Conservation (phyloP, 352 stramenopile genomes). For the Globisporangium rhizosaccharum region DNA sequence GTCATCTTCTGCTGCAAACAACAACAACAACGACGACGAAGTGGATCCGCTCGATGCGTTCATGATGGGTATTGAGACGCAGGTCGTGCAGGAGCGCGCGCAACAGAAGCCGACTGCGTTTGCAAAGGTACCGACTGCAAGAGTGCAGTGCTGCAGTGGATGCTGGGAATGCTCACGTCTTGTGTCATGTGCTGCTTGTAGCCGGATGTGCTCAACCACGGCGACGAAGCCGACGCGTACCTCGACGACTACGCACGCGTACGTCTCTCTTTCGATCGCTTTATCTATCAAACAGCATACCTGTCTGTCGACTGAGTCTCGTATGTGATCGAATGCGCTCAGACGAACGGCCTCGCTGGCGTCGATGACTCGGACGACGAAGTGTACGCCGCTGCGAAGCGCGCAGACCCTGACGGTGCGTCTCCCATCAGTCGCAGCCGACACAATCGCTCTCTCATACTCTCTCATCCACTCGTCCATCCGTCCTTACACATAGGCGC, state of each 20-base stretch:
- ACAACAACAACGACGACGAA: constrained; percentile 22
- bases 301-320: not conserved
- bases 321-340: not conserved
- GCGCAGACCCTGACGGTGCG: constrained; percentile 26
- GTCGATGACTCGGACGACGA: constrained; percentile 65
- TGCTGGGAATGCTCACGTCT: not conserved
- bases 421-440: not conserved
- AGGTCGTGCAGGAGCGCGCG: constrained; percentile 49
- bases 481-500: constrained; percentile 1
- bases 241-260: constrained; percentile 17
- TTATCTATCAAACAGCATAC: not conserved
- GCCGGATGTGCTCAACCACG: constrained; percentile 15
- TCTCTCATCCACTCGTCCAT: not conserved
- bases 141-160: no score
- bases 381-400: constrained; percentile 62
- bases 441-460: not conserved
- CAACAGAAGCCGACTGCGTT: constrained; percentile 15
- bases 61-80: constrained; percentile 74
- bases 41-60: constrained; percentile 83
- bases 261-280: not conserved
- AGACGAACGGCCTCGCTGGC: constrained; percentile 19
- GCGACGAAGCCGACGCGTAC: constrained; percentile 23
- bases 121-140: constrained; percentile 25
- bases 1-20: not conserved
- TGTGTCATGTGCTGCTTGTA: constrained; percentile 1